Conservation (phyloP, 2,329 filamentous ascomycete species). For the Tolypocladium ovalisporum region DNA sequence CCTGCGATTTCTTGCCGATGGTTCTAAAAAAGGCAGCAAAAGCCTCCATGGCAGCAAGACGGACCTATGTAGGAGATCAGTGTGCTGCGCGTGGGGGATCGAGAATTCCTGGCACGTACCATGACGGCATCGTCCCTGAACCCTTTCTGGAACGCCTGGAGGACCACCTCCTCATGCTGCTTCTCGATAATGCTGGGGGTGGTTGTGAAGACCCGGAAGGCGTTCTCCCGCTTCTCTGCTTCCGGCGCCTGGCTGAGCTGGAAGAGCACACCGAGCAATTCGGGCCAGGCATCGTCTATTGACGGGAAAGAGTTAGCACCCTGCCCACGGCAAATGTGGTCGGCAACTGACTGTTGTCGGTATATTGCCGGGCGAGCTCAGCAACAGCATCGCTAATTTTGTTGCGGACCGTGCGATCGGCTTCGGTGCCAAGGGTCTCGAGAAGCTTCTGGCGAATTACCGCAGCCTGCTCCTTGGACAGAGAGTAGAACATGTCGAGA, state of each 20-base stretch:
- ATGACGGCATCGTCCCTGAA: slow-evolving; percentile 81
- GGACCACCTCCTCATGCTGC: slow-evolving; percentile 85
- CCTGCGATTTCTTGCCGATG: slow-evolving; percentile 75
- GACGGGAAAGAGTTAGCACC: slow-evolving; percentile 10
- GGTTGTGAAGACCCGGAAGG: slow-evolving; percentile 90
- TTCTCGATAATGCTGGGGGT: slow-evolving; percentile 94
- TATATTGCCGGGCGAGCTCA: slow-evolving; percentile 89
- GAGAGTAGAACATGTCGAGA: slow-evolving; percentile 75
- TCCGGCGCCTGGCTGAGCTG: slow-evolving; percentile 81
- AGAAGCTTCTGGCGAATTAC: slow-evolving; percentile 79
- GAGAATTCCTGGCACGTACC: slow-evolving; percentile 33
- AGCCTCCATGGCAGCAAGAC: slow-evolving; percentile 88
- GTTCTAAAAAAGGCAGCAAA: slow-evolving; percentile 94
- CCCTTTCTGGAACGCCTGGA: slow-evolving; percentile 78
- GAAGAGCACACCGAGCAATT: slow-evolving; percentile 78
- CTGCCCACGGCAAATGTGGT: background rate
- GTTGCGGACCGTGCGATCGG: slow-evolving; percentile 66
- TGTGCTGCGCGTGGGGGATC: background rate
- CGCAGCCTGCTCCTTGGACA: slow-evolving; percentile 61
- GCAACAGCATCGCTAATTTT: slow-evolving; percentile 98
- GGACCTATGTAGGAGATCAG: slow-evolving; percentile 45
- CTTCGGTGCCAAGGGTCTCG: slow-evolving; percentile 63
- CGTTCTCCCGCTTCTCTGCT: slow-evolving; percentile 75
- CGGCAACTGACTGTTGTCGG: slow-evolving; percentile 64
- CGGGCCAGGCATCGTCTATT: slow-evolving; percentile 75